phyloP scores from a whole-genome alignment of 805 yeast genomes.

The Ogataea dorogensis region DNA sequence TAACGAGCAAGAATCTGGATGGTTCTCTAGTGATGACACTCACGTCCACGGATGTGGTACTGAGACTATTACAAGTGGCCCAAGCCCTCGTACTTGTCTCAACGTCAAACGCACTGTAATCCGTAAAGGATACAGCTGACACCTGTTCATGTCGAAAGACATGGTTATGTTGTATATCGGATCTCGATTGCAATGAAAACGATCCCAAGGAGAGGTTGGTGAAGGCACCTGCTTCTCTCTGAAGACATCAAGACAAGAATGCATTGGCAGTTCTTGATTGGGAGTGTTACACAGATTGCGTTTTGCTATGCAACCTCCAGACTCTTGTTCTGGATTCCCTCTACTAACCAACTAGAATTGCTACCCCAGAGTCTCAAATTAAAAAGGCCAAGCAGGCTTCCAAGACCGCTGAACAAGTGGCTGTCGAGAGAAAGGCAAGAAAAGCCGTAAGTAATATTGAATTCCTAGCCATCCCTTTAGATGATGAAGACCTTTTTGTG shows the following conservation, averaged over 20 bases:
- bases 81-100: conserved; percentile 34
- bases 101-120: conserved; percentile 28
- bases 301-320: conserved; percentile 14
- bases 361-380: conserved; percentile 79
- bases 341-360: conserved; percentile 39
- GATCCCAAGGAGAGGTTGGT: conserved; percentile 35
- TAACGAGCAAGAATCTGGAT: conserved; percentile 10
- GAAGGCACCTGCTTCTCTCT: conserved; percentile 6
- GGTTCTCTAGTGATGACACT: conserved; percentile 18
- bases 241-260: conserved; percentile 28
- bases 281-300: conserved; percentile 17
- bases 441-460: conserved; percentile 73
- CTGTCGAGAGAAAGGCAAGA: conserved; percentile 77
- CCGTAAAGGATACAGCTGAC: conserved; percentile 29
- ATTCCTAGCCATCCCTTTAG: conserved; percentile 6
- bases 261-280: conserved; percentile 32
- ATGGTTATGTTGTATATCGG: conserved; percentile 30
- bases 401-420: conserved; percentile 72
- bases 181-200: conserved; percentile 2
- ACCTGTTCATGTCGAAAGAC: conserved; percentile 23
- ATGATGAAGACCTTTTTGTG: conserved; percentile 49
- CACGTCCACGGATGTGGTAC: conserved; percentile 23
- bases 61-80: conserved; percentile 34
- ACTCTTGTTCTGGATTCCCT: conserved; percentile 11
- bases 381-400: conserved; percentile 79